Conservation (phyloP, 1,139 yeast genomes). For the Yamadazyma triangularis region DNA sequence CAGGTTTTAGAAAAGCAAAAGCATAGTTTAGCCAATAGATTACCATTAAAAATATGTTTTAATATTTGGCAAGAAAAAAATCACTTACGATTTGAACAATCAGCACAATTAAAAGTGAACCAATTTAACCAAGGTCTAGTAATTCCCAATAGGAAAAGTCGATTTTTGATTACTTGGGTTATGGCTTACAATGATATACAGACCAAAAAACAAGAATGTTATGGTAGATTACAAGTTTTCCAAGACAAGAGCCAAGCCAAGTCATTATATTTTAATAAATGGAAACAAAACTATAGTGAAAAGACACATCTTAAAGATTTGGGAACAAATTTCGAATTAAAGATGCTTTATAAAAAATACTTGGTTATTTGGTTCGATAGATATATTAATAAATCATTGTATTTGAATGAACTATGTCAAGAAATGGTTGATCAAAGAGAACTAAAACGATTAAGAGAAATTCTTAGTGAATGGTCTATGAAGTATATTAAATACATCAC, state of each 20-base stretch:
- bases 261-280: conserved; percentile 7
- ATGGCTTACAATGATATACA: conserved; percentile 13
- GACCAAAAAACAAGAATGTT: conserved; percentile 9
- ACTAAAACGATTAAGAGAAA: conserved; percentile 19
- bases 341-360: conserved; percentile 23
- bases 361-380: conserved; percentile 33
- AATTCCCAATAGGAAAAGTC: conserved; percentile 10
- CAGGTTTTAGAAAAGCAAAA: too few relatives aligned
- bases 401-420: conserved; percentile 26
- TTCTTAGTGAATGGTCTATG: conserved; percentile 37
- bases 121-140: conserved; percentile 11
- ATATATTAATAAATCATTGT: conserved; percentile 17
- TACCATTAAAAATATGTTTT: too few relatives aligned
- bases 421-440: conserved; percentile 26
- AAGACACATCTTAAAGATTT: conserved; percentile 5
- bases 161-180: conserved; percentile 20
- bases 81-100: conserved; percentile 12
- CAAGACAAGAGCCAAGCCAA: conserved; percentile 8
- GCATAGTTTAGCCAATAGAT: too few relatives aligned
- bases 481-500: conserved; percentile 28
- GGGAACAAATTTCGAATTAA: conserved; percentile 19
- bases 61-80: conserved; percentile 21
- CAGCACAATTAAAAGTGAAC: conserved; percentile 13
- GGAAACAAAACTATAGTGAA: conserved; percentile 9
- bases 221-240: conserved; percentile 11